These are phyloP conservation scores for Vitellaria paradoxa DNA, from an alignment of 179 eudicot genomes.

Conservation along the genomic window DNA sequence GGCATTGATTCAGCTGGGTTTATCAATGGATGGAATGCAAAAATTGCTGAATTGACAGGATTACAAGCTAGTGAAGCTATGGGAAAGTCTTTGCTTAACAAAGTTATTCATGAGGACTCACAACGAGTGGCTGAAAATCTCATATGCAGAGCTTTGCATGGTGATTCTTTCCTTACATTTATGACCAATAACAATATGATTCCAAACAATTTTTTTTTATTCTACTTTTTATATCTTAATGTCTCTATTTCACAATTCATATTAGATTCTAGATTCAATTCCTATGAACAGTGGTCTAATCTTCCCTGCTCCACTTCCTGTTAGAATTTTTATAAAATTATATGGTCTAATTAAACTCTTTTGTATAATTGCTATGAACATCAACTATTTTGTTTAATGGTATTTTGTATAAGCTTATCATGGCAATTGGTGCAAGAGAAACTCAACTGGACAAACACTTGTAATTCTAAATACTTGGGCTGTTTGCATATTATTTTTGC, in stretches of 20 bases:
- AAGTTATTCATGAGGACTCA: slow-evolving; percentile 35
- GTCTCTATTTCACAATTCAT: not conserved
- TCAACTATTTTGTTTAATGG: not conserved
- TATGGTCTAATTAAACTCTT: too few species aligned
- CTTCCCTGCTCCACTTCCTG: not conserved
- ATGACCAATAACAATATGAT: not conserved
- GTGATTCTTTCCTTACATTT: slow-evolving; percentile 17
- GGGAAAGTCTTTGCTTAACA: slow-evolving; percentile 33
- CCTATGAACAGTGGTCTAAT: not conserved
- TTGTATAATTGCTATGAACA: not conserved
- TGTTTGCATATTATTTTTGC: not conserved
- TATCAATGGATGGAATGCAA: slow-evolving; percentile 51
- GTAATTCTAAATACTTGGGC: not conserved
- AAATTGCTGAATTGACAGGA: slow-evolving; percentile 47
- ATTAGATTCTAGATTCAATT: not conserved
- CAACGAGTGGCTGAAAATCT: slow-evolving; percentile 26
- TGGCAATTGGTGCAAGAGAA: not conserved
- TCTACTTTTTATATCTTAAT: not conserved
- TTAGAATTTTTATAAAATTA: not conserved
- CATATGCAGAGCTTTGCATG: slow-evolving; percentile 32
- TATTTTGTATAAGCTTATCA: not conserved
- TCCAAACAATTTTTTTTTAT: not conserved
- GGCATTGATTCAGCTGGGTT: slow-evolving; percentile 38
- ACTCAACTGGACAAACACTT: not conserved
- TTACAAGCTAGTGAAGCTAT: slow-evolving; percentile 35